Conservation (phyloP, 345 rosid genomes). For the Atalantia buxifolia region DNA sequence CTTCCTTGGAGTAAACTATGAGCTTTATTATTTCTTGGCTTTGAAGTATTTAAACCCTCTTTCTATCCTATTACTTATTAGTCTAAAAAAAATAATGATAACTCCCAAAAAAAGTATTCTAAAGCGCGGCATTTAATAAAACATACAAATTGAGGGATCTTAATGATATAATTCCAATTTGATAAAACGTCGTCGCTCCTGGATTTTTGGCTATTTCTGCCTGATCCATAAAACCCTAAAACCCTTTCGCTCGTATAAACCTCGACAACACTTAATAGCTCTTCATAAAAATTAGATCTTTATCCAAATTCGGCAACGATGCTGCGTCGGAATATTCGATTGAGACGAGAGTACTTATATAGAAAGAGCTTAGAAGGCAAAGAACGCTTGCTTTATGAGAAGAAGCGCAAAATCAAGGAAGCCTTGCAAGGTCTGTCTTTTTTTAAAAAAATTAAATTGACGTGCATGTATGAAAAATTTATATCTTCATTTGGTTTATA, state of each 20-base stretch:
- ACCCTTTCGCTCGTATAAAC: background rate
- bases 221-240: background rate
- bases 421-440: conserved; percentile 60
- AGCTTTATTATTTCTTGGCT: too few species aligned
- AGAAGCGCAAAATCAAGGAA: conserved; percentile 82
- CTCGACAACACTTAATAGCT: background rate
- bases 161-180: background rate
- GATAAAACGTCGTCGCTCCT: background rate
- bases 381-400: conserved; percentile 69
- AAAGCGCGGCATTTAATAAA: background rate
- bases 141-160: background rate
- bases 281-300: background rate
- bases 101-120: background rate
- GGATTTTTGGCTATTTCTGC: background rate
- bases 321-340: conserved; percentile 73
- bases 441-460: too few species aligned
- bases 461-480: background rate
- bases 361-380: conserved; percentile 92
- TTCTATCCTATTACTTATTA: background rate
- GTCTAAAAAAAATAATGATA: too few species aligned
- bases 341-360: conserved; percentile 81
- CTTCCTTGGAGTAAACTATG: too few species aligned
- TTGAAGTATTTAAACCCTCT: background rate
- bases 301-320: conserved; percentile 16
- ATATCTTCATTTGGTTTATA: background rate